Percentiles rank a stretch among this genome's conserved stretches.
These are phyloP conservation scores for Choiromyces venosus DNA, from an alignment of 495 filamentous ascomycete genomes.

Conservation along the genomic window DNA sequence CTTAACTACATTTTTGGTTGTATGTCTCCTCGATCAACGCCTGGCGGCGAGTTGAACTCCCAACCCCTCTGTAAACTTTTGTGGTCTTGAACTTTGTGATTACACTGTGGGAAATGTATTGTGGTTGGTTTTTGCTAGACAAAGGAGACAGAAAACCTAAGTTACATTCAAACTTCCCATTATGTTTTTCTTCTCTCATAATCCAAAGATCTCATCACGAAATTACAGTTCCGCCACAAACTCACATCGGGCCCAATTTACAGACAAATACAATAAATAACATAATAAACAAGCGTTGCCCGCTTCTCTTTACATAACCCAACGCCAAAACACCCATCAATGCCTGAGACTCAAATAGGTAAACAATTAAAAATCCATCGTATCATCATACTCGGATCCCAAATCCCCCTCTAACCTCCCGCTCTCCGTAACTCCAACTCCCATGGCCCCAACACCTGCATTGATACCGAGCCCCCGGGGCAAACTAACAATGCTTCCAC, in stretches of 20 bases:
- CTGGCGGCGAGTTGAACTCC: too few relatives aligned
- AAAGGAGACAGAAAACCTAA: too few relatives aligned
- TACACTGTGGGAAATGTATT: too few relatives aligned
- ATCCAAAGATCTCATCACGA: too few relatives aligned
- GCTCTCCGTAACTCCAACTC: conserved; percentile 14
- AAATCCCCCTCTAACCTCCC: conserved; percentile 27
- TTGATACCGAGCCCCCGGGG: conserved; percentile 20
- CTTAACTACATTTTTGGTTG: too few relatives aligned
- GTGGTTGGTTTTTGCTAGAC: too few relatives aligned
- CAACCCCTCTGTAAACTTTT: too few relatives aligned
- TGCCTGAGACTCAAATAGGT: background rate
- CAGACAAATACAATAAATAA: background rate
- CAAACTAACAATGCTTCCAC: conserved; percentile 15
- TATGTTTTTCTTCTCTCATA: too few relatives aligned
- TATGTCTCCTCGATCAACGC: too few relatives aligned
- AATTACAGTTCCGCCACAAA: background rate
- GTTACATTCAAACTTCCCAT: too few relatives aligned
- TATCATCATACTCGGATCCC: conserved; percentile 33
- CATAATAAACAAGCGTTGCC: background rate
- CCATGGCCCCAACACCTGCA: background rate
- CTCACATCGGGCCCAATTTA: background rate
- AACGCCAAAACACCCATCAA: background rate
- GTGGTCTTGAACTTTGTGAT: too few relatives aligned
- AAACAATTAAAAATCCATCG: conserved; percentile 31
- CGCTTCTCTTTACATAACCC: background rate